These are phyloP conservation scores for Amylostereum chailletii DNA, from an alignment of 1,284 basidiomycete species.

Conservation along the genomic window DNA sequence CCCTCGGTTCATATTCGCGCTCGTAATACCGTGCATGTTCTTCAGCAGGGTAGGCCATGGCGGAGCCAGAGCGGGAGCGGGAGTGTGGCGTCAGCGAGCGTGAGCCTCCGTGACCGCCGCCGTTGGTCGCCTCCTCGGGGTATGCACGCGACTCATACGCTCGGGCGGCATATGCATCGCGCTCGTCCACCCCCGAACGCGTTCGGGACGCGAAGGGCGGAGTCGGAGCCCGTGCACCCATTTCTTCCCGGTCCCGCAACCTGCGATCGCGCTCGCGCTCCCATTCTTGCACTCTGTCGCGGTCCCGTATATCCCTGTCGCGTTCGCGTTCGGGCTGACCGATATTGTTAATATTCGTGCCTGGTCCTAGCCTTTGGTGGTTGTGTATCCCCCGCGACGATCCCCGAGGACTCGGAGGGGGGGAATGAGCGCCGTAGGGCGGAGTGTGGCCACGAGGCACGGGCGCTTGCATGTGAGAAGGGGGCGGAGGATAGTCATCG, in stretches of 20 bases:
- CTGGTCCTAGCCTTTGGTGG: constrained; percentile 61
- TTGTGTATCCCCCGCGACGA: constrained; percentile 34
- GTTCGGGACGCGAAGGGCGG: no score
- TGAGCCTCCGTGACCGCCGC: constrained; percentile 17
- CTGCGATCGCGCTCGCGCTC: background rate
- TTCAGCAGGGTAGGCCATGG: background rate
- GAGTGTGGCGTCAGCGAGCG: constrained; percentile 45
- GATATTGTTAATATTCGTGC: constrained; percentile 39
- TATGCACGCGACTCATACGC: no score
- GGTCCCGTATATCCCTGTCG: background rate
- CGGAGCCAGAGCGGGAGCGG: constrained; percentile 27
- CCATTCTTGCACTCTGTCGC: background rate
- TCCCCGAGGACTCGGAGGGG: constrained; percentile 12
- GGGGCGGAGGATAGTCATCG: constrained; percentile 5
- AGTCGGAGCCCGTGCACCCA: no score
- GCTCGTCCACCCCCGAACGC: no score
- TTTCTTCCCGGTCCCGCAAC: no score
- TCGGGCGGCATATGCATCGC: no score
- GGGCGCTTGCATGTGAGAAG: constrained; percentile 7
- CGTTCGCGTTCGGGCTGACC: constrained; percentile 10
- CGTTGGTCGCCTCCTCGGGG: no score
- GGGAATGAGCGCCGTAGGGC: constrained; percentile 9
- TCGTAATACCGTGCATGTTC: constrained; percentile 5
- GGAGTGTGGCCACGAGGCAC: constrained; percentile 12
- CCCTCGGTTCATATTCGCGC: background rate